These are phyloP conservation scores for Arabidopsis thaliana DNA, from an alignment of 345 rosid genomes.

Conservation along the genomic window TAIR10.1 NC_003075.7:15825501-15826000, in stretches of 20 bases:
- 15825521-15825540: neutral
- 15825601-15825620: neutral
- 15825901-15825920: slow-evolving; percentile 71
- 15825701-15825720: slow-evolving; percentile 30
- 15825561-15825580: slow-evolving; percentile 31
- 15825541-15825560: slow-evolving; percentile 24
- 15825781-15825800: slow-evolving; percentile 28
- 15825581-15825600: slow-evolving; percentile 21
- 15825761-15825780: slow-evolving; percentile 35
- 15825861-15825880: slow-evolving; percentile 53
- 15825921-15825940: slow-evolving; percentile 33
- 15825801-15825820: slow-evolving; percentile 27
- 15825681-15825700: slow-evolving; percentile 41
- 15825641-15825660: slow-evolving; percentile 28
- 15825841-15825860: slow-evolving; percentile 31
- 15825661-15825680: slow-evolving; percentile 45
- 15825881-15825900: slow-evolving; percentile 59
- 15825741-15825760: slow-evolving; percentile 8
- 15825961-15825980: neutral
- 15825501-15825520: neutral
- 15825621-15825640: slow-evolving; percentile 23
- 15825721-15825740: slow-evolving; percentile 74
- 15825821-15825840: slow-evolving; percentile 25
- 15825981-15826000: neutral
- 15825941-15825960: slow-evolving; percentile 27